Conservation (phyloP, 2,329 filamentous ascomycete species). For the Cladophialophora yegresii region DNA sequence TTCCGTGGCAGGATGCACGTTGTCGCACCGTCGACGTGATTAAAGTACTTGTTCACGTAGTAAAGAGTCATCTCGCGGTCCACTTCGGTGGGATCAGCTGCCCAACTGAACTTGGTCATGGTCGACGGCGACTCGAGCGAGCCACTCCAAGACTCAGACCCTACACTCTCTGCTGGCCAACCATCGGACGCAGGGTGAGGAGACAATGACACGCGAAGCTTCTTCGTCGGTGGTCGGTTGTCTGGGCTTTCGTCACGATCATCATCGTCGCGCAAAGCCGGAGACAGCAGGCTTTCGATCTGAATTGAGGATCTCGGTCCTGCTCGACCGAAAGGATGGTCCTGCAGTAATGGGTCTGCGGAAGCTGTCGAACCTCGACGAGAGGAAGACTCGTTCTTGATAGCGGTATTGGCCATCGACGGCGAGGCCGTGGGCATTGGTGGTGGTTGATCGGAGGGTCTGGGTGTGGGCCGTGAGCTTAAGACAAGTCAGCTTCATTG, state of each 20-base stretch:
- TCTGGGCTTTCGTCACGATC: constrained; percentile 38
- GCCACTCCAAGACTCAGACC: constrained; percentile 6
- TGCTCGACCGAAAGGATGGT: constrained; percentile 38
- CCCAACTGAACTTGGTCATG: constrained; percentile 43
- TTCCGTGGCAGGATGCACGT: constrained; percentile 59
- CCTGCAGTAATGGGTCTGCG: constrained; percentile 39
- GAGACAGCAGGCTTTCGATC: constrained; percentile 23
- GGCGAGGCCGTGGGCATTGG: constrained; percentile 18
- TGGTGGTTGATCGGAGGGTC: constrained; percentile 12
- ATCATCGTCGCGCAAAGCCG: constrained; percentile 38
- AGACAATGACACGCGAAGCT: constrained; percentile 30
- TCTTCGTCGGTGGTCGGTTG: constrained; percentile 37
- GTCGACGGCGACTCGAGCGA: constrained; percentile 14
- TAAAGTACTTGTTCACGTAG: constrained; percentile 60
- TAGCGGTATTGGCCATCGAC: constrained; percentile 26
- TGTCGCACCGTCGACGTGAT: constrained; percentile 56
- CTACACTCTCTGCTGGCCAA: constrained; percentile 4
- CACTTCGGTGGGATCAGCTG: constrained; percentile 57
- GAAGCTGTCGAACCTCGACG: constrained; percentile 26
- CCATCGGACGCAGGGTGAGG: constrained; percentile 26
- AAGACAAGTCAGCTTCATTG: constrained; percentile 3
- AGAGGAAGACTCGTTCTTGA: constrained; percentile 3
- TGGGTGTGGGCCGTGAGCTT: constrained; percentile 15
- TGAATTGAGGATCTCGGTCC: constrained; percentile 21
- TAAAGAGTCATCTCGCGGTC: constrained; percentile 55